Evolutionary conservation across 2,329 filamentous ascomycete genomes (phyloP).

Genomic region (Neofusicoccum kwambonambiense): DNA sequence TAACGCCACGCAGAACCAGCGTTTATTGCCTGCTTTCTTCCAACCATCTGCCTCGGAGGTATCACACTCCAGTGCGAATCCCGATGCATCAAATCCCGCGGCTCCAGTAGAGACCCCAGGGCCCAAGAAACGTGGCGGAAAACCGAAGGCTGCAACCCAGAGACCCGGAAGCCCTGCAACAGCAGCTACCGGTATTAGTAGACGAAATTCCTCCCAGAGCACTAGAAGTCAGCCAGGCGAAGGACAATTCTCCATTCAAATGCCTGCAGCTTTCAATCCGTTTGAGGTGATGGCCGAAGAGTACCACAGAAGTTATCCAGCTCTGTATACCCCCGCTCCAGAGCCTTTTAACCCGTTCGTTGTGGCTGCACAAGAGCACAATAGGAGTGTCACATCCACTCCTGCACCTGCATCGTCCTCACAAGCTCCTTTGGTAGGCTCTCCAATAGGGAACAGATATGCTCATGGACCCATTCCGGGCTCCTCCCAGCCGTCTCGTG

Average conservation of each 20-base stretch:
- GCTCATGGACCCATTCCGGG: background rate
- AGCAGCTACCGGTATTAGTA: background rate
- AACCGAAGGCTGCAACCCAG: background rate
- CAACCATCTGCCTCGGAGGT: background rate
- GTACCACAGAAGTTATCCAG: background rate
- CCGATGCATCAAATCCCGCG: background rate
- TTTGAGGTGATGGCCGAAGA: conserved; percentile 4
- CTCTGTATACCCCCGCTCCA: background rate
- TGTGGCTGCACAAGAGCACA: conserved; percentile 3
- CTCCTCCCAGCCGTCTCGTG: background rate
- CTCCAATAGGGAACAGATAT: background rate
- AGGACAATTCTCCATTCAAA: background rate
- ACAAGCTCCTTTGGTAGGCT: background rate
- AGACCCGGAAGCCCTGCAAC: background rate
- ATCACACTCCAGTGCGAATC: background rate
- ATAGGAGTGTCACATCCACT: background rate
- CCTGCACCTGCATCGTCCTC: background rate
- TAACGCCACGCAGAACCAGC: background rate
- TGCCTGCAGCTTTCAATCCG: background rate
- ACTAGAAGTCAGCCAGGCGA: background rate
- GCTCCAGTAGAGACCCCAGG: background rate
- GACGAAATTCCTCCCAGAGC: background rate
- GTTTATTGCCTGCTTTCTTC: background rate
- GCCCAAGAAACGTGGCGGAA: background rate
- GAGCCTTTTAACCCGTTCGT: conserved; percentile 3